These are phyloP conservation scores for Smithsoniella earleae DNA, from an alignment of 163 green algal genomes.

Conservation along the genomic window DNA sequence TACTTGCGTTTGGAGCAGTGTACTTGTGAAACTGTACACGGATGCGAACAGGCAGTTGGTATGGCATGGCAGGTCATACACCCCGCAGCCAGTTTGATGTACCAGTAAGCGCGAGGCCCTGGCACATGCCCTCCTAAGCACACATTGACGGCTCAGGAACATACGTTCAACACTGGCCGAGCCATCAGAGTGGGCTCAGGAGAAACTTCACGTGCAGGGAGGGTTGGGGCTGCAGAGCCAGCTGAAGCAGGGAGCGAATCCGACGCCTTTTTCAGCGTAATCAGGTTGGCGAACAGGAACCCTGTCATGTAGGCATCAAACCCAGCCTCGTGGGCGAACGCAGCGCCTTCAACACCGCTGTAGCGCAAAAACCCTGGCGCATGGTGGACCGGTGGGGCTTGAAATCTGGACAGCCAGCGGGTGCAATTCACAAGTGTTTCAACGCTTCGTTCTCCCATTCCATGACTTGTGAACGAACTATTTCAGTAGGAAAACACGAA, in stretches of 20 bases:
- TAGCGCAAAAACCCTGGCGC: slow-evolving; percentile 37
- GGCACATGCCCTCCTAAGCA: too few species aligned
- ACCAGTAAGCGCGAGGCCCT: too few species aligned
- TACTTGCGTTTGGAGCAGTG: too few species aligned
- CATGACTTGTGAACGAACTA: too few species aligned
- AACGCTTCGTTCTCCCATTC: too few species aligned
- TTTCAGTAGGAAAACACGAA: too few species aligned
- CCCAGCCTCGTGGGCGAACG: slow-evolving; percentile 57
- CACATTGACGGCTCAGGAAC: too few species aligned
- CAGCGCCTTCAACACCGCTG: slow-evolving; percentile 30
- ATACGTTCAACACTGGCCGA: too few species aligned
- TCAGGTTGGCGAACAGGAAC: slow-evolving; percentile 42
- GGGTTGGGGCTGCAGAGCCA: neutral
- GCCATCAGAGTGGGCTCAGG: neutral
- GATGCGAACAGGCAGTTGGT: neutral
- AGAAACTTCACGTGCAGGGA: neutral
- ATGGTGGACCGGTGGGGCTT: slow-evolving; percentile 32
- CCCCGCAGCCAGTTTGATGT: neutral
- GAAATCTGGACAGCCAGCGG: slow-evolving; percentile 1
- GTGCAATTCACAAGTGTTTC: neutral
- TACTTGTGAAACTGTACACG: neutral
- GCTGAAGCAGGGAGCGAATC: neutral
- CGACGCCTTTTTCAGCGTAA: slow-evolving; percentile 35
- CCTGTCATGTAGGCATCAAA: slow-evolving; percentile 79
- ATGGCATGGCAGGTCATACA: neutral